Evolutionary conservation across 192 early-diverging fungal genomes (phyloP).

Genomic region (Phycomyces blakesleeanus): DNA sequence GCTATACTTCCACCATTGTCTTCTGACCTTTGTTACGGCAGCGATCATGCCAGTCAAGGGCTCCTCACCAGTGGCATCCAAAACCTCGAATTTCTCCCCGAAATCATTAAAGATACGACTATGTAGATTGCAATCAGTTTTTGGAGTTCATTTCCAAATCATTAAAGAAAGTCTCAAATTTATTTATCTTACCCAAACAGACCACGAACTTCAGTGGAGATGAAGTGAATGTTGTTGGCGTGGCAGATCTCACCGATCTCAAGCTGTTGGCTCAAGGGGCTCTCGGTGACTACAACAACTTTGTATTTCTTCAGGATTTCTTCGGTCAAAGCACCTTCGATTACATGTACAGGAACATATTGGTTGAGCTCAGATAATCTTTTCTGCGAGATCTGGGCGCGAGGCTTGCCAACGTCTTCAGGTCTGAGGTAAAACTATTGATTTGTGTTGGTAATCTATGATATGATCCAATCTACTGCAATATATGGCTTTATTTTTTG

Average conservation of each 20-base stretch:
- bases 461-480: not conserved
- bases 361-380: constrained; percentile 93
- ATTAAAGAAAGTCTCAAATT: not conserved
- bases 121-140: constrained; percentile 7
- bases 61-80: constrained; percentile 91
- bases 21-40: constrained; percentile 55
- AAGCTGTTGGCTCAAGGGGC: constrained; percentile 70
- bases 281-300: constrained; percentile 88
- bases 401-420: constrained; percentile 83
- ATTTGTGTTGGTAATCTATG: not conserved
- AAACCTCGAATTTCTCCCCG: constrained; percentile 80
- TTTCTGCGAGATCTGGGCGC: constrained; percentile 70
- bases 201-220: constrained; percentile 84
- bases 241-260: constrained; percentile 83
- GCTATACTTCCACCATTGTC: not conserved
- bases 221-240: constrained; percentile 73
- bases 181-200: constrained; percentile 72
- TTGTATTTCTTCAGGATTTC: constrained; percentile 45
- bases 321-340: constrained; percentile 72
- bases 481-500: too few species aligned
- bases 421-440: constrained; percentile 83
- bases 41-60: constrained; percentile 91
- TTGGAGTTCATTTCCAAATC: not conserved
- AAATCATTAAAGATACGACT: constrained; percentile 93
- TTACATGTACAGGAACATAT: constrained; percentile 91